A percentile compares a stretch with the other conserved stretches of the same genome.
Conservation (phyloP, 768 basidiomycete species). For the Pleurotus sapidus region DNA sequence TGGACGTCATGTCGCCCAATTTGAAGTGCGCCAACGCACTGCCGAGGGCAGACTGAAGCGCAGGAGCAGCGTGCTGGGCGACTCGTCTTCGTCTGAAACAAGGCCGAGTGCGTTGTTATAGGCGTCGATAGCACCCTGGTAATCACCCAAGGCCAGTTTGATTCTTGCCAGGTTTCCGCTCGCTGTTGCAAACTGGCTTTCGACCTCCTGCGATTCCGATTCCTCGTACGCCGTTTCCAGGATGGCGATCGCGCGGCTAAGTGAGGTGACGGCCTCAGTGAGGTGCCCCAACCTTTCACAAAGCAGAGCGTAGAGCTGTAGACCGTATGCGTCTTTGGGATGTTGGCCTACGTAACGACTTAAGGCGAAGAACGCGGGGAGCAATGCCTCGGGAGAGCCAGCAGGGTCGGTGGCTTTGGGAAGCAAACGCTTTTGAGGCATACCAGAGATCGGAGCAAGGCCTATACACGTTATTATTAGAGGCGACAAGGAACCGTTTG, state of each 20-base stretch:
- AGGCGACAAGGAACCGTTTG: not conserved
- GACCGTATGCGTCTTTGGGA: constrained; percentile 67
- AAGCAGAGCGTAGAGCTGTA: constrained; percentile 82
- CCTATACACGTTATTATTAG: constrained; percentile 37
- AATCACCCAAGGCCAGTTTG: constrained; percentile 57
- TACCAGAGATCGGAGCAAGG: constrained; percentile 82
- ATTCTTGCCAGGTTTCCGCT: constrained; percentile 81
- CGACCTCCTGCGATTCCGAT: constrained; percentile 74
- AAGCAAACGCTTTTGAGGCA: constrained; percentile 45
- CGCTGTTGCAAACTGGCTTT: constrained; percentile 77
- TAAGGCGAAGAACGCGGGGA: constrained; percentile 80
- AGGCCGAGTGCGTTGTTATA: constrained; percentile 75
- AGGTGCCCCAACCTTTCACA: constrained; percentile 80
- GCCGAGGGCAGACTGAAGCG: constrained; percentile 66
- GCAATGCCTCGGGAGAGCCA: constrained; percentile 43
- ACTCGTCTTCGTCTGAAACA: constrained; percentile 46
- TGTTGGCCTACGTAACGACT: constrained; percentile 68
- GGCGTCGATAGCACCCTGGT: constrained; percentile 58
- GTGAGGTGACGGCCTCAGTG: constrained; percentile 53
- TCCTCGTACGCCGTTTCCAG: constrained; percentile 90
- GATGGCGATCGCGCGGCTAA: constrained; percentile 61
- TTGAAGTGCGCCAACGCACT: constrained; percentile 72
- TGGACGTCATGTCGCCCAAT: constrained; percentile 56
- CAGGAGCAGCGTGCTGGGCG: constrained; percentile 34
- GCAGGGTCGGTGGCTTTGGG: constrained; percentile 19